Evolutionary conservation across 768 basidiomycete genomes (phyloP).

Genomic region (Mycena haematopus): DNA sequence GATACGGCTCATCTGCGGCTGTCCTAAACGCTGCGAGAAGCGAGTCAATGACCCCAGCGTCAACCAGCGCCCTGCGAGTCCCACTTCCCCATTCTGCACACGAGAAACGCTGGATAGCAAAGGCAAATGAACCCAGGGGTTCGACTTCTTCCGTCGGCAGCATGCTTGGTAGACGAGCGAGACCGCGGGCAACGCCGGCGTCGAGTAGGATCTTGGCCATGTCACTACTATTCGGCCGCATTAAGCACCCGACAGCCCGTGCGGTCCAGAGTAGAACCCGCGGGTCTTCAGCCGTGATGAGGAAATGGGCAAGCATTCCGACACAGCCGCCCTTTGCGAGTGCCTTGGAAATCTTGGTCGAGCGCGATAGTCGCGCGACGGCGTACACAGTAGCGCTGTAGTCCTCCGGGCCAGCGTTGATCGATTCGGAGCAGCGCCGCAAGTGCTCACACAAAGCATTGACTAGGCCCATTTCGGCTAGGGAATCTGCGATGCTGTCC

Average conservation of each 20-base stretch:
- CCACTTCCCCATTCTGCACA: conserved; percentile 37
- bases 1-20: conserved; percentile 32
- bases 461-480: conserved; percentile 28
- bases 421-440: conserved; percentile 22
- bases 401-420: conserved; percentile 29
- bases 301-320: conserved; percentile 29
- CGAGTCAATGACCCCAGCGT: conserved; percentile 37
- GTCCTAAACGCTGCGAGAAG: conserved; percentile 36
- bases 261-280: conserved; percentile 33
- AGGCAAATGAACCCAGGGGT: conserved; percentile 35
- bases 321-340: conserved; percentile 33
- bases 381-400: conserved; percentile 32
- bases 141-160: conserved; percentile 34
- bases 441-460: conserved; percentile 31
- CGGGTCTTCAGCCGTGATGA: conserved; percentile 30
- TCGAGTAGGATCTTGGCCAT: conserved; percentile 34
- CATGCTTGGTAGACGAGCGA: conserved; percentile 35
- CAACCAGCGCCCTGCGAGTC: conserved; percentile 34
- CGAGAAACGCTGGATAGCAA: conserved; percentile 36
- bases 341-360: conserved; percentile 36
- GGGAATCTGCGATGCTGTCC: conserved; percentile 34
- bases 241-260: conserved; percentile 35
- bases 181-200: conserved; percentile 34
- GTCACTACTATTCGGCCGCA: conserved; percentile 37
- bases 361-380: conserved; percentile 34